Conservation (phyloP, 73 alveolate species). For the Paraurostyla sp. region DNA sequence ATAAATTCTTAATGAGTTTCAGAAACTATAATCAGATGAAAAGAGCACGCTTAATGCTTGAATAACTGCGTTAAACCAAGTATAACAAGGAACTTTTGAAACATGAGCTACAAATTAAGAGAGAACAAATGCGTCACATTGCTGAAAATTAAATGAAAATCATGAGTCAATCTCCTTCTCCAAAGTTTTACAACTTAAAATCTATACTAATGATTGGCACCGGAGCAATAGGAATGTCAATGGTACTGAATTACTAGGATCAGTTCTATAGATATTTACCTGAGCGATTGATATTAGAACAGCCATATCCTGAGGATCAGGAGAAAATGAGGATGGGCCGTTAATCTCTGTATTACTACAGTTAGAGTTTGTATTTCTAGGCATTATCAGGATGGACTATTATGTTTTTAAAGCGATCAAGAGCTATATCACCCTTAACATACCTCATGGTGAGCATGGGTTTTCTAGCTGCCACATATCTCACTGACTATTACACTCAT, state of each 20-base stretch:
- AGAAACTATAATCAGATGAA: not conserved
- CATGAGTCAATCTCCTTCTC: not conserved
- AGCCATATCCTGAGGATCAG: conserved; percentile 42
- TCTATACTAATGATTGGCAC: conserved; percentile 15
- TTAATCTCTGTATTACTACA: conserved; percentile 20
- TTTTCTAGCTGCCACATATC: conserved; percentile 16
- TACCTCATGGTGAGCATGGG: not conserved
- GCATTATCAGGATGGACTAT: conserved; percentile 44
- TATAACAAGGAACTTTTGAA: too few relatives aligned
- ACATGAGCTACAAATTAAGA: not conserved
- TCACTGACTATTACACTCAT: conserved; percentile 13
- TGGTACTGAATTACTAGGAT: conserved; percentile 8
- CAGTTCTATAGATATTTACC: not conserved
- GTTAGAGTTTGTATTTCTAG: conserved; percentile 49
- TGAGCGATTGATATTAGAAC: not conserved
- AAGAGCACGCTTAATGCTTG: not conserved
- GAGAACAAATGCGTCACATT: not conserved
- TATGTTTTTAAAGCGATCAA: conserved; percentile 21
- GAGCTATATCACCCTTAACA: conserved; percentile 18
- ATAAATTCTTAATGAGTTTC: too few relatives aligned
- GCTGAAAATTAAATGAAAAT: not conserved
- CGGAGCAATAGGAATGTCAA: conserved; percentile 33
- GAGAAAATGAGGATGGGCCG: conserved; percentile 19
- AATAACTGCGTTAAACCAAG: not conserved
- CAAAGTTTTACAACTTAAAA: not conserved